Conservation (phyloP, 805 yeast species). For the Alloascoidea hylecoeti region DNA sequence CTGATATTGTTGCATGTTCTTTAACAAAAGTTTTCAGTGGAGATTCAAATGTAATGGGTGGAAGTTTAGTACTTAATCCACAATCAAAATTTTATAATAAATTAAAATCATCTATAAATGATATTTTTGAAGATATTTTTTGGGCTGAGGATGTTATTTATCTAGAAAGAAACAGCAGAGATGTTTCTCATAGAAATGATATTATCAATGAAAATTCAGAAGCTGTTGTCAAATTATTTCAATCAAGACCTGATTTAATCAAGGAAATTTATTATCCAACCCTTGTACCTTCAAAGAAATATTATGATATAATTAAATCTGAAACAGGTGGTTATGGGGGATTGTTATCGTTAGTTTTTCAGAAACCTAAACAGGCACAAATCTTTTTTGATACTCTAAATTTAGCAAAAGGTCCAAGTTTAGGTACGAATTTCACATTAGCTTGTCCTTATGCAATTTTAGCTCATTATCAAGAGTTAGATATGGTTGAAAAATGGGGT, state of each 20-base stretch:
- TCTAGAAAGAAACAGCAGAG: slow-evolving; percentile 87
- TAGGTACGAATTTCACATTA: slow-evolving; percentile 81
- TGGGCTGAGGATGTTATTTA: slow-evolving; percentile 95
- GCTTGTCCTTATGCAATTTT: slow-evolving; percentile 84
- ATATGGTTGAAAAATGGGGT: slow-evolving; percentile 70
- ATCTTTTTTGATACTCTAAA: slow-evolving; percentile 59
- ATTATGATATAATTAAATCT: slow-evolving; percentile 64
- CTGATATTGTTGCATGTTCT: slow-evolving; percentile 81
- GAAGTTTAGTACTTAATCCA: slow-evolving; percentile 72
- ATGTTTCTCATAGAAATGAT: slow-evolving; percentile 51
- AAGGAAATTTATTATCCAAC: slow-evolving; percentile 63
- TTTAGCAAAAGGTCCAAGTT: slow-evolving; percentile 78
- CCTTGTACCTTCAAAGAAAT: slow-evolving; percentile 30
- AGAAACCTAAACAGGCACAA: slow-evolving; percentile 47
- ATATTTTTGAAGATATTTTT: slow-evolving; percentile 51
- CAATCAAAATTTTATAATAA: slow-evolving; percentile 30
- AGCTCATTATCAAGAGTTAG: slow-evolving; percentile 75
- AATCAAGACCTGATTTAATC: slow-evolving; percentile 29
- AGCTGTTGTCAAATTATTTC: slow-evolving; percentile 18
- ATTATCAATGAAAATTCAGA: slow-evolving; percentile 23
- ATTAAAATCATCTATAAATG: slow-evolving; percentile 35
- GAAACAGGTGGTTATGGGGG: slow-evolving; percentile 82
- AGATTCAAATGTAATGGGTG: slow-evolving; percentile 93
- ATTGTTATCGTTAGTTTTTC: slow-evolving; percentile 58
- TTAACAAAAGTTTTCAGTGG: slow-evolving; percentile 90